Evolutionary conservation across 2,329 filamentous ascomycete species (phyloP), one percentile per base, ranked within the genome.

Genomic region (Sphaerostilbella broomeana): DNA sequence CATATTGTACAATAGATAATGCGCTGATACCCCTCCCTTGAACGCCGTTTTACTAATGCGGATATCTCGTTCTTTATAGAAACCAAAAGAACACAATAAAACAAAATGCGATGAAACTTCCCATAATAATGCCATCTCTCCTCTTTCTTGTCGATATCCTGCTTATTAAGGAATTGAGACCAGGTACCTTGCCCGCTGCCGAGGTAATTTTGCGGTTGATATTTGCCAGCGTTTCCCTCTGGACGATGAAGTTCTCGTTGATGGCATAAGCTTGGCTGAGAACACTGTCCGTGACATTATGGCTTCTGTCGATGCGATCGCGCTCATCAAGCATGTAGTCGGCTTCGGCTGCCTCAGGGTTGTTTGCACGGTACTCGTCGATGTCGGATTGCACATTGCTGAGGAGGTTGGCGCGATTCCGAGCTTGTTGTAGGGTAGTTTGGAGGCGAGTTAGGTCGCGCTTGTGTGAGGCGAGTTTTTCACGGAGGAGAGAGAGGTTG

Each of bases 261-360:
- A 97, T 87, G 9, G 90, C 89, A 65, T 98, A 98, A 6, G 92
- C 92, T 68, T 97, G 92, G 58, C 84, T 89, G 44, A 98, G 72
- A 22, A 98, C 88, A 47, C 78, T 84, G 61, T 98, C 92, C 33
- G 87, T 83, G 70, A 94, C 81, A 51, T 79, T 84, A 63, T 97
- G 84, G 55, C 86, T 94, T 59, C 87, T 83, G 58, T 98, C 92
- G 56, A 98, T 79, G 48, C 85, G 77, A 46, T 72, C 69, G 36
- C 92, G 77, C 72, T 98, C 92, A 53, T 86, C 84, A 19, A 98
- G 75, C 89, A 98, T 95, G 69, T 97, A 98, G 45, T 98, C 90
- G 32, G 87, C 87, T 66, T 97, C 92, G 39, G 82, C 84, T 3
- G 80, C 79, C 51, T 78, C 84, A 7, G 86, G 86, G 58, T 94